Evolutionary conservation across 345 rosid genomes (phyloP).

Genomic region (Aegle marmelos): DNA sequence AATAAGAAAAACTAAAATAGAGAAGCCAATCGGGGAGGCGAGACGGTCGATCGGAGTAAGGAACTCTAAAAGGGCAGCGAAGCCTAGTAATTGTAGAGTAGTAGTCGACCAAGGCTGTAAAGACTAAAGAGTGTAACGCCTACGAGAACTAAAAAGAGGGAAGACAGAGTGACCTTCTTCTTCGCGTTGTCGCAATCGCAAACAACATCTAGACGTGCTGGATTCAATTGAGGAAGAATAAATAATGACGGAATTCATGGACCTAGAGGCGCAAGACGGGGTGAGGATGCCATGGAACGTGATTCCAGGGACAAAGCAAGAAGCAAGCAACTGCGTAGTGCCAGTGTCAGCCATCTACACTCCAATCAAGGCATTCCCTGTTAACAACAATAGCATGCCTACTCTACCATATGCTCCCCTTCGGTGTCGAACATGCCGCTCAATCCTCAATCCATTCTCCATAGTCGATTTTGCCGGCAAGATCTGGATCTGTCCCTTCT

Average conservation of each 20-base stretch:
- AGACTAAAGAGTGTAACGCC: not conserved
- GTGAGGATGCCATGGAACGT: conserved; percentile 90
- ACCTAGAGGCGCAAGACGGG: conserved; percentile 73
- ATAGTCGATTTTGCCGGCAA: conserved; percentile 76
- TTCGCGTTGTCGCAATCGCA: not conserved
- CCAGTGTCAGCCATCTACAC: conserved; percentile 87
- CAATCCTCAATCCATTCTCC: conserved; percentile 77
- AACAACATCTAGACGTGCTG: not conserved
- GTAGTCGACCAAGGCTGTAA: not conserved
- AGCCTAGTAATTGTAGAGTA: too few species aligned
- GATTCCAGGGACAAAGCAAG: conserved; percentile 69
- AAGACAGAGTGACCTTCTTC: not conserved
- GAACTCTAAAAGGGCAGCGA: too few species aligned
- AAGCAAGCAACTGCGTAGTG: conserved; percentile 62
- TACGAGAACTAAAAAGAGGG: not conserved
- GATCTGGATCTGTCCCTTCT: conserved; percentile 93
- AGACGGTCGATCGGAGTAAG: too few species aligned
- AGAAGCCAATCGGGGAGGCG: too few species aligned
- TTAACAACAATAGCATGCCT: conserved; percentile 28
- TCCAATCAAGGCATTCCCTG: conserved; percentile 63
- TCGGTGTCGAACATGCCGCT: conserved; percentile 89
- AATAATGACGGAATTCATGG: conserved; percentile 62
- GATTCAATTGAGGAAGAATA: not conserved
- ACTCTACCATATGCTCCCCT: conserved; percentile 82
- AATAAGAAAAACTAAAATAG: too few species aligned